phyloP scores from a whole-genome alignment of 2,329 filamentous ascomycete genomes.

The Verticillium longisporum region DNA sequence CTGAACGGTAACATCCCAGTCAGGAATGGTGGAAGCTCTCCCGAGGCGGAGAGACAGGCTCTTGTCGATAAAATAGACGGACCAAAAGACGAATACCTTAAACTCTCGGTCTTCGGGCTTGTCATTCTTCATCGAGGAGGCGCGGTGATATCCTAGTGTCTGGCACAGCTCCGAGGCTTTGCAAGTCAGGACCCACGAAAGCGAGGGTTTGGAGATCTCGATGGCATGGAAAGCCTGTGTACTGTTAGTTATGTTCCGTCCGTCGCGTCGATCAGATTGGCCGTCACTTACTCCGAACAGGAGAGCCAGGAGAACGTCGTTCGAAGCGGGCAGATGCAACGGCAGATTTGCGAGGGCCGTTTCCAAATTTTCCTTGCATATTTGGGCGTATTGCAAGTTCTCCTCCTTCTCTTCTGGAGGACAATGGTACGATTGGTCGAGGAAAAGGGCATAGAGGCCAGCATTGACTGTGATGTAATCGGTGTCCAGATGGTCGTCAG shows the following conservation, averaged over 20 bases:
- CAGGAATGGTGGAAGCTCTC: constrained; percentile 43
- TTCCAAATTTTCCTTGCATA: constrained; percentile 22
- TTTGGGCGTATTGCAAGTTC: constrained; percentile 12
- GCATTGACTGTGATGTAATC: constrained; percentile 26
- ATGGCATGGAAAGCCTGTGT: constrained; percentile 21
- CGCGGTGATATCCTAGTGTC: constrained; percentile 21
- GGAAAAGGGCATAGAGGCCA: constrained; percentile 22
- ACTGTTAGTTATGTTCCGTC: not conserved
- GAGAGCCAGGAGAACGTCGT: constrained; percentile 16
- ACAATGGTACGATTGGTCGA: constrained; percentile 12
- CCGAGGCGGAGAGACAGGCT: constrained; percentile 48
- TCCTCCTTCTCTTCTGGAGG: constrained; percentile 15
- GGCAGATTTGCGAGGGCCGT: constrained; percentile 22
- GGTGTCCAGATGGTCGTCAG: constrained; percentile 21
- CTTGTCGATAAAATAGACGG: constrained; percentile 48
- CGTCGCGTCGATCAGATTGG: too few relatives aligned
- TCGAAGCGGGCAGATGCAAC: constrained; percentile 22
- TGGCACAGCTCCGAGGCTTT: constrained; percentile 24
- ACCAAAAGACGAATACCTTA: constrained; percentile 47
- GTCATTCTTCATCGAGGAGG: constrained; percentile 18
- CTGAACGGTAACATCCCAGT: constrained; percentile 46
- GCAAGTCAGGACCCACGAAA: constrained; percentile 21
- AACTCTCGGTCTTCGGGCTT: constrained; percentile 17
- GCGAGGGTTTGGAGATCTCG: constrained; percentile 23
- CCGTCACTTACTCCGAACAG: constrained; percentile 12